Evolutionary conservation across 1,284 basidiomycete species (phyloP), one percentile per base, ranked within the genome.

Genomic region (Trametes sp.): DNA sequence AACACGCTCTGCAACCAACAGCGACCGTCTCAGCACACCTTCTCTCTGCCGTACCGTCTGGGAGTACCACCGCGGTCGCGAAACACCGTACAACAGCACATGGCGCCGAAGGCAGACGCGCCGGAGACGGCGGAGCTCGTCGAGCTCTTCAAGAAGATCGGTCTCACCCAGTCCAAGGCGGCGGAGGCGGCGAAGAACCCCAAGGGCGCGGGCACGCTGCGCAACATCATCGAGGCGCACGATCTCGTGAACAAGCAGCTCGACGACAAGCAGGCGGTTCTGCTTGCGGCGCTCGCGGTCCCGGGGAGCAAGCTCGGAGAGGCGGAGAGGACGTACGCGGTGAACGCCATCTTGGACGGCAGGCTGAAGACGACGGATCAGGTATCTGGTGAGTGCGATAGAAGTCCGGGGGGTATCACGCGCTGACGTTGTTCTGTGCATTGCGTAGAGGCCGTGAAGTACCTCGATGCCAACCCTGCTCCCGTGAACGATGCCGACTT

Each of bases 341-440:
- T 95, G 42, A 77, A 81, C 33, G 87, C 85, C 63, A 89, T 98
- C 69, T 74, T 90, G 26, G 85, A 88, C 62, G 90, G 86, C 24
- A 86, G 87, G 69, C 76, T 99, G 63, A 93, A 91, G 79, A 87
- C 86, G 42, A 85, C 88, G 7, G 97, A 98, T 74, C 96, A 98
- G 80, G 87, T 98, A 38, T 84, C 87, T 59, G 95, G 95, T 95
- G 71, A 38, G 66, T 57, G 24, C 0, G 4, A 16, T n/a, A 41
- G 41, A 21, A 7, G 13, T 35, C n/a, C 14, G 1, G 28, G 19
- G 6, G 8, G 10, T 13, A 1, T 16, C 6, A 4, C 7, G 13
- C 21, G 8, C n/a, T 56, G 8, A 38, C 35, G 21, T 31, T 5
- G 9, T 23, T 23, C 24, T 21, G 14, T 24, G 6, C 28, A 57